Evolutionary conservation across 306 rosid species (phyloP).

Genomic region (Fragaria ananassa): DNA sequence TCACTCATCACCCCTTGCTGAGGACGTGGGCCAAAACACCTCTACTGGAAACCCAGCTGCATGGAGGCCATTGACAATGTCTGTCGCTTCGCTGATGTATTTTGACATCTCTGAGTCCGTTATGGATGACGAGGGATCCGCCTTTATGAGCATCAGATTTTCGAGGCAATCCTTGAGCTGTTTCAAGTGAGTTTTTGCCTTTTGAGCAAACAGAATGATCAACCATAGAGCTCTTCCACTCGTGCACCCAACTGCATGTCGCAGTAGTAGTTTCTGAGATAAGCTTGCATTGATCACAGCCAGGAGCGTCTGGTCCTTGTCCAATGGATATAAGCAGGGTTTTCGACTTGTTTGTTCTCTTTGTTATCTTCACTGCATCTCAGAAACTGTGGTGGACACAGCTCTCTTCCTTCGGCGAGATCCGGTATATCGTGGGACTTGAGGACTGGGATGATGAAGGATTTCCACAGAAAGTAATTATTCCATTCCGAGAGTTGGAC

Average conservation of each 20-base stretch:
- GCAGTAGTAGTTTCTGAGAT: not conserved
- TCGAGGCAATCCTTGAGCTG: not conserved
- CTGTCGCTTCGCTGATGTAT: not conserved
- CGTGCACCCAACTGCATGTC: not conserved
- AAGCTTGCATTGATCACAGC: not conserved
- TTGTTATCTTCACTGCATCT: not conserved
- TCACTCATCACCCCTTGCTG: no score
- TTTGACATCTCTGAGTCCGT: not conserved
- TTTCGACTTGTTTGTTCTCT: not conserved
- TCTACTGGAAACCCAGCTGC: not conserved
- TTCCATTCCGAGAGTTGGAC: not conserved
- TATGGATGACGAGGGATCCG: no score
- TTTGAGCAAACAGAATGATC: not conserved
- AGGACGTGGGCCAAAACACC: no score
- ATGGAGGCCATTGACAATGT: not conserved
- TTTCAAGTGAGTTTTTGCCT: not conserved
- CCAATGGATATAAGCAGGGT: not conserved
- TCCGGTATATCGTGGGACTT: not conserved
- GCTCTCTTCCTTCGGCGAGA: not conserved
- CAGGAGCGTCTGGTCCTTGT: not conserved
- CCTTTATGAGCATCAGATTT: not conserved
- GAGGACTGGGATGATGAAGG: not conserved
- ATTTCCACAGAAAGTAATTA: not conserved
- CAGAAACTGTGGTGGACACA: not conserved
- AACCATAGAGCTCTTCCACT: not conserved